Conservation (phyloP, 768 basidiomycete genomes). For the Agrocybe pediades region DNA sequence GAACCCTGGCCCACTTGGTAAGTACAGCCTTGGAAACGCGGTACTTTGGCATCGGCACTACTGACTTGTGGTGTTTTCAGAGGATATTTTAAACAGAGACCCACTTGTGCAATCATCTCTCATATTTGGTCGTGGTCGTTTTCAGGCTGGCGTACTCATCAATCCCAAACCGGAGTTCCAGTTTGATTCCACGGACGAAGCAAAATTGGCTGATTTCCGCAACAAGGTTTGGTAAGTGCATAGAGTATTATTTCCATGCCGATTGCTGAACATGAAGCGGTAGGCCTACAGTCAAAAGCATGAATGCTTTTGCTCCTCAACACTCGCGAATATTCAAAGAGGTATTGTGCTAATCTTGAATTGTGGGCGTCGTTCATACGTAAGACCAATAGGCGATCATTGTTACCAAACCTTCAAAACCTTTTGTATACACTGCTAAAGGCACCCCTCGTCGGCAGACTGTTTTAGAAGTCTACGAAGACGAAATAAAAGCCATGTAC, state of each 20-base stretch:
- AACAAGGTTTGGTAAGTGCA: constrained; percentile 24
- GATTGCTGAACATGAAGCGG: neutral
- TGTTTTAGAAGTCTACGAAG: constrained; percentile 36
- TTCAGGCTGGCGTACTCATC: neutral
- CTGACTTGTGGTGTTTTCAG: neutral
- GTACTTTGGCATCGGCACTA: neutral
- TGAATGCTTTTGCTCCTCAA: constrained; percentile 1
- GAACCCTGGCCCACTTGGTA: constrained; percentile 10
- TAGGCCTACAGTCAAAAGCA: neutral
- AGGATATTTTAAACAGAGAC: neutral
- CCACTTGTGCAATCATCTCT: neutral
- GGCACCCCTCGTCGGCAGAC: constrained; percentile 36
- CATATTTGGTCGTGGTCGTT: neutral
- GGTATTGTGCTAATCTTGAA: neutral
- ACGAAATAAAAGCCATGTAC: constrained; percentile 35
- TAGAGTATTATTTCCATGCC: neutral
- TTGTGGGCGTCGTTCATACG: too few relatives aligned
- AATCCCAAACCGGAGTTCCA: neutral
- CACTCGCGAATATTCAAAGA: constrained; percentile 8
- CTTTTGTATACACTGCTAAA: constrained; percentile 46
- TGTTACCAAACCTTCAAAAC: constrained; percentile 36
- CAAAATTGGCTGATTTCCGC: constrained; percentile 20
- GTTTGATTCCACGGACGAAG: constrained; percentile 24
- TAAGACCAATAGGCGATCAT: constrained; percentile 54
- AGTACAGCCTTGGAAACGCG: neutral